Evolutionary conservation across 805 yeast genomes (phyloP).

Genomic region (Saturnispora sekii): DNA sequence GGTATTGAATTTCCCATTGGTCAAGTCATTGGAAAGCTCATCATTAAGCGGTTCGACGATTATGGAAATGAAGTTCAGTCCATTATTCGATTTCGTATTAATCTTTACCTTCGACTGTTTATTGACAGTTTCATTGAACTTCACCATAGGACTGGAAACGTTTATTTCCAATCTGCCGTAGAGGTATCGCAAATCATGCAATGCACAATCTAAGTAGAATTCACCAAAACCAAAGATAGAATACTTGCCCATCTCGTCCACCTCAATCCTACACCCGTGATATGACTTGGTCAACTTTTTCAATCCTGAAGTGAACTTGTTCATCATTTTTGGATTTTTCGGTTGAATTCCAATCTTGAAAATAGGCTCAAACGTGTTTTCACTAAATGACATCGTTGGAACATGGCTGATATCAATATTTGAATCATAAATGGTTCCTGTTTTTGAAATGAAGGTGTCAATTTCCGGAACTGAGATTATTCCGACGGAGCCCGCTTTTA

Average conservation of each 20-base stretch:
- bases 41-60: constrained; percentile 67
- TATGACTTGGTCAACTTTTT: constrained; percentile 53
- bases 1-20: constrained; percentile 30
- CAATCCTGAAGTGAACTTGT: constrained; percentile 62
- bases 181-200: constrained; percentile 62
- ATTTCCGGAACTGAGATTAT: constrained; percentile 50
- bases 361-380: constrained; percentile 44
- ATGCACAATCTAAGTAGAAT: constrained; percentile 69
- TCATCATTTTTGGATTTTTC: constrained; percentile 64
- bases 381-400: constrained; percentile 31
- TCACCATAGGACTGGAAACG: constrained; percentile 76
- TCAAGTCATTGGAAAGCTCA: constrained; percentile 46
- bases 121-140: constrained; percentile 67
- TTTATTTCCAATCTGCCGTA: constrained; percentile 62
- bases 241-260: constrained; percentile 86
- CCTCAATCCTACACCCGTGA: constrained; percentile 55
- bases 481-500: constrained; percentile 53
- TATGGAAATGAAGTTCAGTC: constrained; percentile 49
- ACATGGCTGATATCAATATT: constrained; percentile 10
- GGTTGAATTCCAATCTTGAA: constrained; percentile 83
- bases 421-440: constrained; percentile 44
- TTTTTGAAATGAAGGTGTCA: constrained; percentile 44
- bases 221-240: constrained; percentile 80
- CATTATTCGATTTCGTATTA: constrained; percentile 47
- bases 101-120: constrained; percentile 61